Base-by-base conservation (phyloP, 2,329 filamentous ascomycete genomes). In the Fusarium tupiense region DNA sequence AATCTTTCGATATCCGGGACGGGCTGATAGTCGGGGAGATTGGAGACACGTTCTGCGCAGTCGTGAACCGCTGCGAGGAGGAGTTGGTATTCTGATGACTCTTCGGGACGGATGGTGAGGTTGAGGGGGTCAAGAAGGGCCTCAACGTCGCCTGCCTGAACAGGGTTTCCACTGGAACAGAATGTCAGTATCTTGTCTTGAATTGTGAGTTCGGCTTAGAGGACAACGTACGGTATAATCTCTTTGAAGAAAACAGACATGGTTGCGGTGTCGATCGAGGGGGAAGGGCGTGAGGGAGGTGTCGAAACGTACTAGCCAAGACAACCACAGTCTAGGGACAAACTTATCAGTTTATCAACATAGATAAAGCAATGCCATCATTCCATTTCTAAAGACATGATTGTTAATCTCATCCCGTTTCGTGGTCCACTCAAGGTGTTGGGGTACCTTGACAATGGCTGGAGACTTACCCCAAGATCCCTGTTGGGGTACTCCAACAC, bases 61-160 rank as follows among this genome's bases (percentile, higher is more conserved):
- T 88, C 86, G 64, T 88, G 86, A 1, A 88, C 84, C 2, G 86
- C 87, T 24, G 86, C 86, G 1, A 88, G 81, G 2, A 88, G 82
- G 16, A 83, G 83, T 26, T 84, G 80, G 64, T 87, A 88, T 67
- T 88, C 86, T 26, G 78, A 78, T 1, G 81, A 80, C 44, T 86
- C 84, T 19, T 81, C 76, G 0, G 80, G 73, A 11, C 82, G 76
- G 20, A 86, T 77, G 2, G 73, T 76, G 11, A 86, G 67, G 12
- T 83, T 83, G 8, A 86, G 76, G 22, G 69, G 72, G 12, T 80
- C 77, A 2, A 86, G 74, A 4, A 84, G 74, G 2, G 77, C 73
- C 38, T 84, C 79, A 3, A 81, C 85, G 67, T 85, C 83, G 4
- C 82, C 84, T 26, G 78, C 71, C 19, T 81, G 82, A 16, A 86